Evolutionary conservation across 2,329 filamentous ascomycete species (phyloP), one percentile per base, ranked within the genome.

Genomic region (Catunica adiposa): DNA sequence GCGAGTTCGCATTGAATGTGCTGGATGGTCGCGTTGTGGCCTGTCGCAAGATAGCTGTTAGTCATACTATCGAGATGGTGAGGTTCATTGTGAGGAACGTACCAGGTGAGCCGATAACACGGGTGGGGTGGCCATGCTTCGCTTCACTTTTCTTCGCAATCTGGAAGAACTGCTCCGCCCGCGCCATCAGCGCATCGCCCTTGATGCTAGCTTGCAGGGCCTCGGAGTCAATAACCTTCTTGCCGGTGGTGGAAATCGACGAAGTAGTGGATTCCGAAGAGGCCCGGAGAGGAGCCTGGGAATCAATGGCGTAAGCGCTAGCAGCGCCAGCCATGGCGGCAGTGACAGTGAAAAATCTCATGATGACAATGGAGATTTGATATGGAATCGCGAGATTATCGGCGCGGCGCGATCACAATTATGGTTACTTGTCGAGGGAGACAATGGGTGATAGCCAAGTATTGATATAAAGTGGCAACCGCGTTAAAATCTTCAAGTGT

Each of bases 71-170:
- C 44, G 23, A 7, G 17, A 23, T 9, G n/a, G 22, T n/a, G 42
- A 38, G 2, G 20, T 48, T 31, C 17, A 56, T 44, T 51, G 42
- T 6, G 22, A 46, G n/a, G 37, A 61, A 54, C 66, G 54, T 67
- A 80, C 79, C 80, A 64, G 75, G 63, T 60, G 80, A 83, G 29
- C 83, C 82, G 60, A 86, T 85, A 22, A 86, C 82, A 54, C 83
- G 75, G 1, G 83, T 86, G 1, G 83, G 83, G 62, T 82, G 82
- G 59, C 77, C 76, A 63, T 80, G 84, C 60, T 84, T 79, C 1
- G 73, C 69, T 59, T 76, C 68, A 9, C 75, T 73, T 54, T 74
- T 69, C 65, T 81, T 71, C 0, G 83, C 82, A 56, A 85, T 76
- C 53, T 75, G 69, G 62, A 76, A 85, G 7, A 87, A 74, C 42